phyloP scores from a whole-genome alignment of 2,329 filamentous ascomycete species.

The Raffaelea arxii region DNA sequence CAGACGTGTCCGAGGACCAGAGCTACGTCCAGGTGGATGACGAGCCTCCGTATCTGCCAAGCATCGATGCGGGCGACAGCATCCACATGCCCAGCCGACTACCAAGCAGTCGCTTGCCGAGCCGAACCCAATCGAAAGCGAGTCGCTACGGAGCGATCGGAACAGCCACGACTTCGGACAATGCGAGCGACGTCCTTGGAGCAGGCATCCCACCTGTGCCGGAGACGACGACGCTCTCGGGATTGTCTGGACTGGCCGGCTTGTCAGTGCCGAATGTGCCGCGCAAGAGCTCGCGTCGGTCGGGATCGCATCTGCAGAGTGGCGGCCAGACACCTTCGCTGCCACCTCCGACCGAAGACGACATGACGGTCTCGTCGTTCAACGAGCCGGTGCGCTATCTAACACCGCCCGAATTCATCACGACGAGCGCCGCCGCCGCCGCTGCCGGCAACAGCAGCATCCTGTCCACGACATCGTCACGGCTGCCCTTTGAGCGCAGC shows the following conservation, averaged over 20 bases:
- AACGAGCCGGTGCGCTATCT: background rate
- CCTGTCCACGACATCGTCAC: conserved; percentile 27
- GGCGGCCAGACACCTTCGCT: background rate
- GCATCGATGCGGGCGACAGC: conserved; percentile 46
- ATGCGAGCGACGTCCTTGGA: conserved; percentile 16
- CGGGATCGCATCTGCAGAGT: background rate
- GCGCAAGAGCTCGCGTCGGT: conserved; percentile 61
- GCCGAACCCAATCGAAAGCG: conserved; percentile 35
- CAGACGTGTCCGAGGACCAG: conserved; percentile 27
- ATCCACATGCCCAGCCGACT: conserved; percentile 56
- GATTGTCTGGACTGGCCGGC: no score
- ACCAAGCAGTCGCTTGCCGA: conserved; percentile 4
- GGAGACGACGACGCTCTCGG: conserved; percentile 16
- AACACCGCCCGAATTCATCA: background rate
- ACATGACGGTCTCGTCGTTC: conserved; percentile 3
- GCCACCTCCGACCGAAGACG: background rate
- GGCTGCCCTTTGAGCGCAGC: conserved; percentile 48
- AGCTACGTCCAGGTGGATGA: conserved; percentile 32
- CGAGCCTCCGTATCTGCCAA: conserved; percentile 46
- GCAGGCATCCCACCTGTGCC: conserved; percentile 29
- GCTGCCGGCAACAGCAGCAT: no score
- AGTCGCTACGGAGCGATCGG: conserved; percentile 27
- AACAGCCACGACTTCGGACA: conserved; percentile 21
- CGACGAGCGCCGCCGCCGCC: background rate
- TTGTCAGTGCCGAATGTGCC: conserved; percentile 35